These are phyloP conservation scores for Lasiosphaeris hirsuta DNA, from an alignment of 495 filamentous ascomycete genomes.

Conservation along the genomic window DNA sequence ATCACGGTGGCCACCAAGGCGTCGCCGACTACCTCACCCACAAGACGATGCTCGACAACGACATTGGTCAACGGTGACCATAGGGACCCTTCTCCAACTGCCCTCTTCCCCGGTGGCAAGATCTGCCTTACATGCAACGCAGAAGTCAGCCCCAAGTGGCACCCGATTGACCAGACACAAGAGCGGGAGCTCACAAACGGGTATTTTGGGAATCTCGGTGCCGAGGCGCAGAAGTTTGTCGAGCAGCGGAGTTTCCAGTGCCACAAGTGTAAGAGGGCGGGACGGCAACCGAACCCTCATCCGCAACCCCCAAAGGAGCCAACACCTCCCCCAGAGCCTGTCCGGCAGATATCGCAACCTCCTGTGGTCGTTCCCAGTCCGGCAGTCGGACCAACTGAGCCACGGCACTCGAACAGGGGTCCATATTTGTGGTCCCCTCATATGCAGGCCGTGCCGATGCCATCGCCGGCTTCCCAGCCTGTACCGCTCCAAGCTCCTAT, in stretches of 20 bases:
- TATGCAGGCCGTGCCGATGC: conserved; percentile 11
- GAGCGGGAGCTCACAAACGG: conserved; percentile 43
- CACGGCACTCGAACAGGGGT: conserved; percentile 18
- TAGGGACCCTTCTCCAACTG: conserved; percentile 12
- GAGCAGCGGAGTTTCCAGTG: conserved; percentile 53
- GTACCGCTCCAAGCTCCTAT: conserved; percentile 30
- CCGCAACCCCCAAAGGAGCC: conserved; percentile 27
- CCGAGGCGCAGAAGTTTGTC: conserved; percentile 45
- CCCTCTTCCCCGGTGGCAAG: conserved; percentile 36
- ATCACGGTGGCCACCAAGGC: conserved; percentile 41
- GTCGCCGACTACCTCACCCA: conserved; percentile 21
- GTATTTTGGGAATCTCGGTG: conserved; percentile 34
- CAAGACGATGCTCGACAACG: conserved; percentile 38
- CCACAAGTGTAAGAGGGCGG: conserved; percentile 52
- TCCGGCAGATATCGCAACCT: conserved; percentile 31
- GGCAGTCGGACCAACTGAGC: conserved; percentile 39
- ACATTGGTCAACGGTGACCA: conserved; percentile 27
- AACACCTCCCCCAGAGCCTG: conserved; percentile 33
- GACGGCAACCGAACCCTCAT: conserved; percentile 35
- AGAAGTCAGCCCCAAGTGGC: conserved; percentile 62
- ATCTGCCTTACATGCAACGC: conserved; percentile 56
- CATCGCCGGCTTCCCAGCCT: conserved; percentile 12
- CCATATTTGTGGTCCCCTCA: conserved; percentile 21
- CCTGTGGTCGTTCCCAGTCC: conserved; percentile 44
- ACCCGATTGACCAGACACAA: conserved; percentile 42